Conservation (phyloP, 306 rosid species). For the Gynostemma pentaphyllum region DNA sequence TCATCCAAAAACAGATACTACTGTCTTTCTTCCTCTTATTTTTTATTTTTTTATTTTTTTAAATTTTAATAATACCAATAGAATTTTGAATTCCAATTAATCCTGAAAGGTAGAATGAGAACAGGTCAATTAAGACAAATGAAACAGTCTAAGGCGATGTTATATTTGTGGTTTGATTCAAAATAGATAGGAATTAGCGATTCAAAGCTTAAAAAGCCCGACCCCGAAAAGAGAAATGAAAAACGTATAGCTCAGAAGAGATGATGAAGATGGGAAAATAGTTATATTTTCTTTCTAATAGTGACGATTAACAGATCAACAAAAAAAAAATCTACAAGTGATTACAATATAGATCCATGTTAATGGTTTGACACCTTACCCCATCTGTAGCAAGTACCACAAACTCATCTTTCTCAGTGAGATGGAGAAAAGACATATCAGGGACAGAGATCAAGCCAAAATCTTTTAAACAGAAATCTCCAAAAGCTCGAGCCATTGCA, state of each 20-base stretch:
- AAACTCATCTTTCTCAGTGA: slow-evolving; percentile 57
- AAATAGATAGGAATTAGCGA: neutral
- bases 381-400: slow-evolving; percentile 84
- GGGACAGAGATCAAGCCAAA: slow-evolving; percentile 74
- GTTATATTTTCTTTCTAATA: neutral
- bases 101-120: neutral
- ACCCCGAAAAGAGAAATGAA: no score
- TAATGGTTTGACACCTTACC: slow-evolving; percentile 25
- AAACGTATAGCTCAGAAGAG: no score
- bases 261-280: neutral
- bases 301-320: neutral
- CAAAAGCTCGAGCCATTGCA: slow-evolving; percentile 87
- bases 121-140: neutral
- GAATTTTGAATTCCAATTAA: neutral
- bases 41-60: no score
- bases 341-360: neutral
- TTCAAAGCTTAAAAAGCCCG: no score
- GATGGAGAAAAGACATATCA: slow-evolving; percentile 33
- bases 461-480: slow-evolving; percentile 75
- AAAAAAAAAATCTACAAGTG: neutral
- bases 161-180: neutral
- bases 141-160: neutral
- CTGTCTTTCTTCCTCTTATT: neutral
- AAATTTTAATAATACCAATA: neutral
- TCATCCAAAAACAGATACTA: neutral